phyloP scores from a whole-genome alignment of 768 basidiomycete genomes.

The Rhodotorula toruloides region DNA sequence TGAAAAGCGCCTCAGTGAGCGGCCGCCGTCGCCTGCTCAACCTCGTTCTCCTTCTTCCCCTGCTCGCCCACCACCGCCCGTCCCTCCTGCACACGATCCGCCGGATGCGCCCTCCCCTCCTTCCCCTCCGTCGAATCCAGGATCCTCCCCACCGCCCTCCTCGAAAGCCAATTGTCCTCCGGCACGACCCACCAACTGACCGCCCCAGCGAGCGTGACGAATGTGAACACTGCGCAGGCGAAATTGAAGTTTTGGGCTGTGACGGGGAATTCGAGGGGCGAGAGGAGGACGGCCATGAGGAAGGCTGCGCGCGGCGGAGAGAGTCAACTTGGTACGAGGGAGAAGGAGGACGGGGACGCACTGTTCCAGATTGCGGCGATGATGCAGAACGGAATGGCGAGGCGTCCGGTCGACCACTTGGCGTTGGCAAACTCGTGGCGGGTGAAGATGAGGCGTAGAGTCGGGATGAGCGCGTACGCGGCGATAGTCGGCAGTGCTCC shows the following conservation, averaged over 20 bases:
- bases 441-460: slow-evolving; percentile 71
- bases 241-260: slow-evolving; percentile 74
- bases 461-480: slow-evolving; percentile 74
- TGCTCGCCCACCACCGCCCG: no score
- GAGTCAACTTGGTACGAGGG: neutral
- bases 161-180: slow-evolving; percentile 70
- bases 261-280: slow-evolving; percentile 83
- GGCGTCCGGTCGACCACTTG: slow-evolving; percentile 65
- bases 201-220: slow-evolving; percentile 70
- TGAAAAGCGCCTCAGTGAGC: no score
- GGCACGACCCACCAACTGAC: slow-evolving; percentile 74
- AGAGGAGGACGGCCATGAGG: slow-evolving; percentile 44
- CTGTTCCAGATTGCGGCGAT: slow-evolving; percentile 66
- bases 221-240: slow-evolving; percentile 69
- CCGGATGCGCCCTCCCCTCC: neutral
- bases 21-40: no score
- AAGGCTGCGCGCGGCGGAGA: slow-evolving; percentile 26
- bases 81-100: no score
- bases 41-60: no score
- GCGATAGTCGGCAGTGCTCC: slow-evolving; percentile 81
- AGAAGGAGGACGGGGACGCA: slow-evolving; percentile 16
- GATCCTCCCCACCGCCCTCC: slow-evolving; percentile 49
- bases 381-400: slow-evolving; percentile 64
- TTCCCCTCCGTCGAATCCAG: slow-evolving; percentile 14
- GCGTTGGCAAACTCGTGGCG: slow-evolving; percentile 68